Base-by-base conservation (phyloP, 768 basidiomycete genomes). In the Trametes villosa region DNA sequence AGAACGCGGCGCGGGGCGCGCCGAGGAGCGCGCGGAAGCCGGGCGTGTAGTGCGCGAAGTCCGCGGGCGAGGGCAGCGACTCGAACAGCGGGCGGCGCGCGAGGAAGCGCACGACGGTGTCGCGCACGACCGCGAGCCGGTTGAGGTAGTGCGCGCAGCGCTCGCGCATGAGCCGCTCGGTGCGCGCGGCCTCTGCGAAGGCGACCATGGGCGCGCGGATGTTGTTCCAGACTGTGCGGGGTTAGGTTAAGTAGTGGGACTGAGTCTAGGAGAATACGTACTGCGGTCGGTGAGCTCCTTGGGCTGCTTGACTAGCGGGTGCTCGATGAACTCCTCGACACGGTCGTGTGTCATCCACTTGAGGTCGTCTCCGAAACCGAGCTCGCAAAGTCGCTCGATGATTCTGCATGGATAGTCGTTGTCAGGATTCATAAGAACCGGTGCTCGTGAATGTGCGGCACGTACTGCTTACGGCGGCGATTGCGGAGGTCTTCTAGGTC, bases 281-380 rank as follows among this genome's bases (percentile, higher is more conserved):
- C 60, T 61, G 24, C 60, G 60, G 20, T 55, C 60, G 30, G 60
- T 61, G 26, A 61, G 53, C 22, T 61, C 60, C 24, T 61, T 61
- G 53, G 60, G 48, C 33, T 61, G 60, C 47, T 45, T 55, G 38
- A 61, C 60, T 0, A 56, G 33, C 6, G 60, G 53, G 30, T 61
- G 53, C 24, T 61, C 60, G n/a, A 49, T 26, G 40, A 61, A 61
- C 31, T 49, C 26, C 6, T 45, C 53, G 34, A 42, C 34, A 18
- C 45, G 46, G 12, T 41, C 53, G 31, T 44, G 29, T 1, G 53
- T 41, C 60, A 61, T 55, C 38, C 42, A 48, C 29, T 55, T 42
- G 12, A 61, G 42, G 17, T 61, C 60, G 33, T 55, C 60, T 3
- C 40, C 53, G 31, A 44, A 61, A 3, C 60, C 60, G 13, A 51